phyloP scores from a whole-genome alignment of 306 rosid genomes.

The Cucumis sativus region DNA sequence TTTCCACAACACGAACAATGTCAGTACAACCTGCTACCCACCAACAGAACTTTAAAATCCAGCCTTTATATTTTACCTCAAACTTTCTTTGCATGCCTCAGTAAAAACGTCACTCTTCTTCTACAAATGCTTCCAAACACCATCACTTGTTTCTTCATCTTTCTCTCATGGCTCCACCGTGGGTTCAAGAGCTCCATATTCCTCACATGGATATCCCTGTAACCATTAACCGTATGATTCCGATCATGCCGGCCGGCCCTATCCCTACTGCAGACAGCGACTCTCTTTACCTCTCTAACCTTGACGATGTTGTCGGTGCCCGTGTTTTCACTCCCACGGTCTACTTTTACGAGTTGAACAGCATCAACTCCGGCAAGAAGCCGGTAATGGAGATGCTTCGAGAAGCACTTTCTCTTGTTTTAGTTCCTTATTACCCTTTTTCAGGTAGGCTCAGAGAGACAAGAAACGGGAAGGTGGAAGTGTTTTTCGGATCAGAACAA shows the following conservation, averaged over 20 bases:
- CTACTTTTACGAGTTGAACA: conserved; percentile 38
- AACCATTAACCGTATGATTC: conserved; percentile 20
- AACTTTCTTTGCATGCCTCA: conserved; percentile 57
- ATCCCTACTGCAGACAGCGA: conserved; percentile 24
- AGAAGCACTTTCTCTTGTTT: conserved; percentile 49
- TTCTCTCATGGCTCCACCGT: conserved; percentile 50
- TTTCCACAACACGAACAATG: conserved; percentile 15
- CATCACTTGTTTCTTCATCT: conserved; percentile 14
- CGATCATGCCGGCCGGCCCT: conserved; percentile 44
- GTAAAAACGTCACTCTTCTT: conserved; percentile 16
- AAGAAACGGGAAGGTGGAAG: conserved; percentile 61
- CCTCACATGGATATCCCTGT: conserved; percentile 32
- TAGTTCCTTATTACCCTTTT: conserved; percentile 84
- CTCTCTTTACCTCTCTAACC: conserved; percentile 64
- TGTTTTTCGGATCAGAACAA: conserved; percentile 51
- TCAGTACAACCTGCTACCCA: conserved; percentile 24
- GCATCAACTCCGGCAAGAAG: conserved; percentile 3
- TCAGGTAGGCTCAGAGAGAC: conserved; percentile 72
- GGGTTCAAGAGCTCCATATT: conserved; percentile 82
- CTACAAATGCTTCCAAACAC: conserved; percentile 48
- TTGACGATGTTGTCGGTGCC: conserved; percentile 64
- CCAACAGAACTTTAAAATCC: conserved; percentile 29
- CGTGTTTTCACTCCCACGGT: conserved; percentile 80
- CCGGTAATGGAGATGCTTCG: conserved; percentile 26
- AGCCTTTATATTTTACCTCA: conserved; percentile 16